These are phyloP conservation scores for Leucocoprinus sp. DNA, from an alignment of 768 basidiomycete genomes.

Conservation along the genomic window DNA sequence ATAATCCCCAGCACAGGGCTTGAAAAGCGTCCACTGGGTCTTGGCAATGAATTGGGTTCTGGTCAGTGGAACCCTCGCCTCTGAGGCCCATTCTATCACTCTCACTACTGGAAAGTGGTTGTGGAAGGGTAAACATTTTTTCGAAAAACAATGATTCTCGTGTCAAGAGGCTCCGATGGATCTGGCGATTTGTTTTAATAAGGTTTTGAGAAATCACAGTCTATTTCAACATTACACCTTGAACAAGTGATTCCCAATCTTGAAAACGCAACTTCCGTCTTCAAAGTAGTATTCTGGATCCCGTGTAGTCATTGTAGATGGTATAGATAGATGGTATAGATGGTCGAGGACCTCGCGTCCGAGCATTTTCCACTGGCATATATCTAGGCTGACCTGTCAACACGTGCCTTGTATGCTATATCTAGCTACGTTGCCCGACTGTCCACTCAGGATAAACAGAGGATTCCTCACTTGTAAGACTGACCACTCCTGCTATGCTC, in stretches of 20 bases:
- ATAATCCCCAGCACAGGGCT: slow-evolving; percentile 2
- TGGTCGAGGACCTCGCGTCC: too few relatives aligned
- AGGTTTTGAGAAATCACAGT: neutral
- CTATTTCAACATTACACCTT: neutral
- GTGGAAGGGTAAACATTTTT: slow-evolving; percentile 1
- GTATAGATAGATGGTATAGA: neutral
- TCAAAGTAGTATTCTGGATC: slow-evolving; percentile 5
- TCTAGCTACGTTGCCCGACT: too few relatives aligned
- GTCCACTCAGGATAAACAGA: too few relatives aligned
- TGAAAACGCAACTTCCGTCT: slow-evolving; percentile 5
- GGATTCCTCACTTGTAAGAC: too few relatives aligned
- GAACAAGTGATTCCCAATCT: neutral
- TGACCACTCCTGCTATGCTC: too few relatives aligned
- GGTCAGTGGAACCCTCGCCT: slow-evolving; percentile 1
- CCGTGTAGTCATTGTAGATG: neutral
- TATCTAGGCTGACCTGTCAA: too few relatives aligned
- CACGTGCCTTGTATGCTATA: too few relatives aligned
- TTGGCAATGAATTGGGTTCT: slow-evolving; percentile 2
- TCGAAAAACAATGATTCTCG: slow-evolving; percentile 1
- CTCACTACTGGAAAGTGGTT: neutral
- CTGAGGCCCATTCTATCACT: neutral
- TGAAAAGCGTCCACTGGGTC: neutral
- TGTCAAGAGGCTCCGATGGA: neutral
- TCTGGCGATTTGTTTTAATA: neutral
- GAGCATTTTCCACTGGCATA: too few relatives aligned